Conservation (phyloP, 306 rosid species). For the Cucumis melo region DNA sequence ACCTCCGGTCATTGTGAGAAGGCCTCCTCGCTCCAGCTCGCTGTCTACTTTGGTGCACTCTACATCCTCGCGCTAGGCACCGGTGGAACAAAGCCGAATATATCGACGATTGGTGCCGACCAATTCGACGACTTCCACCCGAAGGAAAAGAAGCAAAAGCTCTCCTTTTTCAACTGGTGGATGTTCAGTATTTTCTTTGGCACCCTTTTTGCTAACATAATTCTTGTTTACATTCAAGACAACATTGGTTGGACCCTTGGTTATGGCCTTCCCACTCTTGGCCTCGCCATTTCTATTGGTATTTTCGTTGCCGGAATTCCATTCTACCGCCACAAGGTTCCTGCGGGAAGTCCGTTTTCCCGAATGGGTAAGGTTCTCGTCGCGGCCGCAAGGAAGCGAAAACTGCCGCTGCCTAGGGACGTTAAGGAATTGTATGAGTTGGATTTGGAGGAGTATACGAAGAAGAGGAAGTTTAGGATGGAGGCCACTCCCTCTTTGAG, state of each 20-base stretch:
- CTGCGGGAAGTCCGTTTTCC: slow-evolving; percentile 30
- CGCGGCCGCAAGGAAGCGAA: slow-evolving; percentile 50
- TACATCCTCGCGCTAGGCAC: slow-evolving; percentile 78
- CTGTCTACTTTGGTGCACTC: slow-evolving; percentile 63
- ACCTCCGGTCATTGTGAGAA: slow-evolving; percentile 43
- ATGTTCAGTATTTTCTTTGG: slow-evolving; percentile 86
- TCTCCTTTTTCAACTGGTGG: slow-evolving; percentile 97
- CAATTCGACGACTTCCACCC: slow-evolving; percentile 81
- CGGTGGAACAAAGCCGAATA: slow-evolving; percentile 89
- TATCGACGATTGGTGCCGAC: slow-evolving; percentile 87
- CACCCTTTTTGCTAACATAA: slow-evolving; percentile 56
- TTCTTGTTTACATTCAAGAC: slow-evolving; percentile 74
- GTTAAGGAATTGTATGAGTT: slow-evolving; percentile 51
- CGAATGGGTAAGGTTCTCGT: slow-evolving; percentile 53
- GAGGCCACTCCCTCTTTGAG: slow-evolving; percentile 58
- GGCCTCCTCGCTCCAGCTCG: slow-evolving; percentile 55
- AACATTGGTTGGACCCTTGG: slow-evolving; percentile 89
- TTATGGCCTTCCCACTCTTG: slow-evolving; percentile 71
- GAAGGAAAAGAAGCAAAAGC: slow-evolving; percentile 56
- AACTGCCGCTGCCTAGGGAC: slow-evolving; percentile 35
- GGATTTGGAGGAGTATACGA: slow-evolving; percentile 30
- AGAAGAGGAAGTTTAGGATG: slow-evolving; percentile 44
- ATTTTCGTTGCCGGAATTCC: slow-evolving; percentile 58
- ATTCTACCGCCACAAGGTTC: slow-evolving; percentile 59
- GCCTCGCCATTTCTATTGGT: slow-evolving; percentile 45